Conservation (phyloP, 257 asterid species). For the Ligustrum vulgare region DNA sequence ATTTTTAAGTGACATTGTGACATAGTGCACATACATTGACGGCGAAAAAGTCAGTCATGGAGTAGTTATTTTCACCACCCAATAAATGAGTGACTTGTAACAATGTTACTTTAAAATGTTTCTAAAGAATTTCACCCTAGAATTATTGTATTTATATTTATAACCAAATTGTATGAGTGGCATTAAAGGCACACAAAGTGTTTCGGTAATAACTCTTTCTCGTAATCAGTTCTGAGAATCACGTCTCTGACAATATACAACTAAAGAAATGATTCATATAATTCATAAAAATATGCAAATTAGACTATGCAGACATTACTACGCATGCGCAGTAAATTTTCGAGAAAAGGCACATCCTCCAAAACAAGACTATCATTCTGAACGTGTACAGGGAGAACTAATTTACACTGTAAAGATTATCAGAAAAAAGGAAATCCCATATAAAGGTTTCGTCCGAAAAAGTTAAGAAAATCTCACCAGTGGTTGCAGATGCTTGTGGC, state of each 20-base stretch:
- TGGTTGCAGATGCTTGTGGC: conserved; percentile 65
- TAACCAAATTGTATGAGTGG: neutral
- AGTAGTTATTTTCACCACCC: too few species aligned
- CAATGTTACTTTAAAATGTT: too few species aligned
- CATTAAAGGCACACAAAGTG: neutral
- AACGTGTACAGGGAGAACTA: too few species aligned
- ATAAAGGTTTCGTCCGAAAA: neutral
- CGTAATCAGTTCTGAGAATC: neutral
- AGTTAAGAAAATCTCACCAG: conserved; percentile 46
- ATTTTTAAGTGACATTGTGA: too few species aligned
- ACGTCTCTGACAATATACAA: neutral
- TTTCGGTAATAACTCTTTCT: neutral
- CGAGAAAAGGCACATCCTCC: neutral
- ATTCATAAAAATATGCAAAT: conserved; percentile 6
- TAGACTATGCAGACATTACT: neutral
- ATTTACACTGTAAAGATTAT: too few species aligned
- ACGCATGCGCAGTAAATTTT: neutral
- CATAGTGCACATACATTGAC: too few species aligned
- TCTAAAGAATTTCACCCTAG: too few species aligned
- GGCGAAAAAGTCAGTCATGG: too few species aligned
- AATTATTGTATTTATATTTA: neutral
- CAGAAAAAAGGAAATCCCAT: neutral
- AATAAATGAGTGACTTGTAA: too few species aligned
- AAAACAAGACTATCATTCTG: too few species aligned
- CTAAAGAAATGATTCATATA: neutral